Conservation (phyloP, 2,329 filamentous ascomycete species). For the Gnomoniopsis sp. region DNA sequence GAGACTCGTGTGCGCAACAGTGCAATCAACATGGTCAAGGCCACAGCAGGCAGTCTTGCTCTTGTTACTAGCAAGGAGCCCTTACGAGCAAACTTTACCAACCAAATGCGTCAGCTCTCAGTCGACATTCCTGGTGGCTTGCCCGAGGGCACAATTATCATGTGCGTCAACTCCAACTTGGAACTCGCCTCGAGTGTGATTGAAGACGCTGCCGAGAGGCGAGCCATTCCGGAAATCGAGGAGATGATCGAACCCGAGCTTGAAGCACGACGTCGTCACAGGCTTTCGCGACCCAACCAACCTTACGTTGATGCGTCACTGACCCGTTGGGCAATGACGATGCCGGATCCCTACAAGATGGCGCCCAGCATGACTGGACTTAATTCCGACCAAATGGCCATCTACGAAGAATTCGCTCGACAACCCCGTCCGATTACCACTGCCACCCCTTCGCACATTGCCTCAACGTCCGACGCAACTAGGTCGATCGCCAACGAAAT, state of each 20-base stretch:
- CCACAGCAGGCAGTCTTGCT: conserved; percentile 87
- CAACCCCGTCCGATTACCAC: conserved; percentile 67
- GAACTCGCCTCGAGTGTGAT: conserved; percentile 91
- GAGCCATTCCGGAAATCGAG: conserved; percentile 91
- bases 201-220: conserved; percentile 91
- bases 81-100: conserved; percentile 91
- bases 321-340: conserved; percentile 88
- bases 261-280: conserved; percentile 73
- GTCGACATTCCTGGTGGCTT: conserved; percentile 73
- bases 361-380: conserved; percentile 66
- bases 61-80: conserved; percentile 99
- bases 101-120: conserved; percentile 79
- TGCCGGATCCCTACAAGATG: conserved; percentile 89
- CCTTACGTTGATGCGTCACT: conserved; percentile 79
- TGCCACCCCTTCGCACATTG: conserved; percentile 52
- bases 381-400: conserved; percentile 87
- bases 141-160: conserved; percentile 91
- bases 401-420: conserved; percentile 93
- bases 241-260: conserved; percentile 83
- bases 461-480: conserved; percentile 58
- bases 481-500: conserved; percentile 62
- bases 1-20: conserved; percentile 82
- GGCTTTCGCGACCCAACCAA: conserved; percentile 71
- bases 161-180: conserved; percentile 98
- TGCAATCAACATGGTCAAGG: conserved; percentile 91